phyloP scores from a whole-genome alignment of 2,329 filamentous ascomycete genomes.

The Phaeosphaeriaceae sp. region DNA sequence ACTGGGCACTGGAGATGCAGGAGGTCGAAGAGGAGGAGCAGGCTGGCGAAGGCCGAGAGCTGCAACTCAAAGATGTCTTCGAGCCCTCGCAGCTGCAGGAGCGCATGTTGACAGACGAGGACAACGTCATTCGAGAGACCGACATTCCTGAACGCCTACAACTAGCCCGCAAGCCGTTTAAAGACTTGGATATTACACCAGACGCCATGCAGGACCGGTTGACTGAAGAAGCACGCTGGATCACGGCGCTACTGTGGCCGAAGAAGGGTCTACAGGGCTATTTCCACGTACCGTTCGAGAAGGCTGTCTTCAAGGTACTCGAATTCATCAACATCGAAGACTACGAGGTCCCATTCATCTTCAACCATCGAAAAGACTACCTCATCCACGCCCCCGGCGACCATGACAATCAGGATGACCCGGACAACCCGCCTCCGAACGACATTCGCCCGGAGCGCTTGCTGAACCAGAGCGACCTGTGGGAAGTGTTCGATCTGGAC shows the following conservation, averaged over 20 bases:
- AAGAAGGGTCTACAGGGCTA: slow-evolving; percentile 80
- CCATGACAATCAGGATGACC: slow-evolving; percentile 65
- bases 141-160: slow-evolving; percentile 97
- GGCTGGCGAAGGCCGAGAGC: slow-evolving; percentile 78
- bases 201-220: slow-evolving; percentile 71
- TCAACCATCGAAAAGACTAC: slow-evolving; percentile 97
- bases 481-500: slow-evolving; percentile 93
- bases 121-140: slow-evolving; percentile 85
- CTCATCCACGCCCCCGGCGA: slow-evolving; percentile 84
- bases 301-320: slow-evolving; percentile 88
- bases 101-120: slow-evolving; percentile 92
- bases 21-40: slow-evolving; percentile 82
- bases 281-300: slow-evolving; percentile 82
- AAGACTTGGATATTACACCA: slow-evolving; percentile 77
- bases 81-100: slow-evolving; percentile 94
- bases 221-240: slow-evolving; percentile 90
- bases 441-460: slow-evolving; percentile 84
- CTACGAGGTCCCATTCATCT: slow-evolving; percentile 96
- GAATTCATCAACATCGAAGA: slow-evolving; percentile 95
- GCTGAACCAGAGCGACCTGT: slow-evolving; percentile 89
- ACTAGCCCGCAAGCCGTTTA: slow-evolving; percentile 87
- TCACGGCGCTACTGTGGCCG: slow-evolving; percentile 86
- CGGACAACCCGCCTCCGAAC: slow-evolving; percentile 74
- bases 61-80: slow-evolving; percentile 97
- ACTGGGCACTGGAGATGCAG: slow-evolving; percentile 90